Evolutionary conservation across 2,329 filamentous ascomycete species (phyloP).

Genomic region (Fusarium lateritium): DNA sequence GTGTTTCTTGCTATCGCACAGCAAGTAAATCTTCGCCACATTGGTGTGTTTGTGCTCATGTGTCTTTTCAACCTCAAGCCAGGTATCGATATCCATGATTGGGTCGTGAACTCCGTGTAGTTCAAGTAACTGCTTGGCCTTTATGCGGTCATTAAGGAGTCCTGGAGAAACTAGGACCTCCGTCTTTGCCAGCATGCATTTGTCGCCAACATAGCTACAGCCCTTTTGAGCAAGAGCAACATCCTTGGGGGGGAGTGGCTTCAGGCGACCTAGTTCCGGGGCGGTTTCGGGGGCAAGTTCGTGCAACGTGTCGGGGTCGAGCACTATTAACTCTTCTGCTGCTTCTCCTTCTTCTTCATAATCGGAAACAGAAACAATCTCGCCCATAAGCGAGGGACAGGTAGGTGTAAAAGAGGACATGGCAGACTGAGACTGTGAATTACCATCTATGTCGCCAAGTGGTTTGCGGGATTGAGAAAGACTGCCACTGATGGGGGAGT

Average conservation of each 20-base stretch:
- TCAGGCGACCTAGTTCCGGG: neutral
- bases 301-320: constrained; percentile 37
- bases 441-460: constrained; percentile 45
- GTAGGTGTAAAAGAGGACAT: neutral
- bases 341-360: no score
- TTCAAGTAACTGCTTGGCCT: constrained; percentile 57
- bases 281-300: neutral
- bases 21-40: constrained; percentile 51
- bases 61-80: constrained; percentile 46
- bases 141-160: constrained; percentile 55
- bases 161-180: constrained; percentile 61
- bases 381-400: neutral
- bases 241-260: neutral
- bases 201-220: constrained; percentile 53
- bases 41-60: neutral
- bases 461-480: constrained; percentile 35
- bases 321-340: neutral
- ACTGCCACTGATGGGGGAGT: neutral
- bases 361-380: neutral
- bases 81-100: constrained; percentile 55
- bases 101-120: constrained; percentile 59
- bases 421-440: constrained; percentile 40
- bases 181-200: constrained; percentile 57
- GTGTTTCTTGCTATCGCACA: constrained; percentile 59
- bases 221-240: neutral